Percentiles rank a stretch among this genome's conserved stretches.
Evolutionary conservation across 305 asterid species (phyloP).

Genomic region (Galium porrigens): DNA sequence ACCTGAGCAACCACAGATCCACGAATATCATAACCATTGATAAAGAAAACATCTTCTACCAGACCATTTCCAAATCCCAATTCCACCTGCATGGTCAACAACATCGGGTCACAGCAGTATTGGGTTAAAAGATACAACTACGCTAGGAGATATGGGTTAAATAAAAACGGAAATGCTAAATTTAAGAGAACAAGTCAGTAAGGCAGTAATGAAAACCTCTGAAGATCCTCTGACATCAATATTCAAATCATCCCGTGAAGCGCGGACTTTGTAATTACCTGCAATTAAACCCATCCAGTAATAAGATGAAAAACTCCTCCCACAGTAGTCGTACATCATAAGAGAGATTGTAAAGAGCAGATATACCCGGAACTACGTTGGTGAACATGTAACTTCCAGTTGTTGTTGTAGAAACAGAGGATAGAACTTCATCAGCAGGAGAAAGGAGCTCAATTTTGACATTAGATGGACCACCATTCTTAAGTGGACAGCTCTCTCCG

Average conservation of each 20-base stretch:
- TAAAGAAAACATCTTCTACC: conserved; percentile 64
- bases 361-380: conserved; percentile 63
- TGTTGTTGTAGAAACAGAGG: conserved; percentile 59
- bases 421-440: conserved; percentile 47
- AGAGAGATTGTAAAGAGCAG: conserved; percentile 1
- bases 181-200: not conserved
- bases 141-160: too few relatives aligned
- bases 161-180: not conserved
- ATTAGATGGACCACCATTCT: conserved; percentile 67
- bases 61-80: conserved; percentile 56
- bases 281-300: conserved; percentile 21
- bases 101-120: not conserved
- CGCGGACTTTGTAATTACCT: conserved; percentile 66
- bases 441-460: conserved; percentile 68
- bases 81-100: conserved; percentile 50
- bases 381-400: conserved; percentile 59
- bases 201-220: conserved; percentile 38
- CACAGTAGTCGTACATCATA: not conserved
- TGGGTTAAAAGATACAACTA: not conserved
- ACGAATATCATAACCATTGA: conserved; percentile 73
- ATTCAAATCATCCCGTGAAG: conserved; percentile 59
- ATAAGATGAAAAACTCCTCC: conserved; percentile 11
- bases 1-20: conserved; percentile 96
- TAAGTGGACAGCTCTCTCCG: conserved; percentile 54
- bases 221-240: conserved; percentile 62